Base-by-base conservation (phyloP, 75 land plant species). In the Pinus taeda region DNA sequence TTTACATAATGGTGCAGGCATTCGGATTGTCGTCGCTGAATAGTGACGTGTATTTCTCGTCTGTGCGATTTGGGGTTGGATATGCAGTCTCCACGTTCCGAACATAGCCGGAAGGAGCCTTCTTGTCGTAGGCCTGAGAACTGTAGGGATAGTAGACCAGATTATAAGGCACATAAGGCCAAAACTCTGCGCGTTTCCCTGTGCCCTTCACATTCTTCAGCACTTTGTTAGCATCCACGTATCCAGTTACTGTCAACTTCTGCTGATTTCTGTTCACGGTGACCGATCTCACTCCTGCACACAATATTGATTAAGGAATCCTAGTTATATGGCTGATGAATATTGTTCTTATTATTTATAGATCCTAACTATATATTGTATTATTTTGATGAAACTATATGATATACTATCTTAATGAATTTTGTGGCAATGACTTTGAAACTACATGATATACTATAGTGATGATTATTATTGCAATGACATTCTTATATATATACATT, bases 161-260 rank as follows among this genome's bases (percentile, higher is more conserved):
- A 63, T 90, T 83, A 75, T 84, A 88, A n/a, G 93, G 93, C 29
- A 88, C 80, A 77, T 90, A 90, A 1, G 93, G 93, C 93, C 90
- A 90, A 60, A 85, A 57, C 85, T 88, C 93, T 21, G 84, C 87
- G 75, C 22, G 57, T 88, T 88, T 91, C 14, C 93, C 91, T 21
- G 93, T 86, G 55, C 85, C 82, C 24, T 79, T 55, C 59, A 88
- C 87, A 17, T 84, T 79, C n/a, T 73, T 30, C 82, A 91, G n/a
- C 60, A 88, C 93, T 80, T 86, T 84, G 15, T 75, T 36, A 3
- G 90, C 82, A 8, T 91, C 85, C 59, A 91, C 93, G 80, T 88
- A 91, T 9, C 93, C 93, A 0, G 77, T 49, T 29, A 91, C 93
- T 9, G 91, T 88, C 42, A 91, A 75, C 75, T 84, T 88, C 84